Evolutionary conservation across 495 filamentous ascomycete species (phyloP), one percentile per base, ranked within the genome.

Genomic region (Penicillium paxilli): DNA sequence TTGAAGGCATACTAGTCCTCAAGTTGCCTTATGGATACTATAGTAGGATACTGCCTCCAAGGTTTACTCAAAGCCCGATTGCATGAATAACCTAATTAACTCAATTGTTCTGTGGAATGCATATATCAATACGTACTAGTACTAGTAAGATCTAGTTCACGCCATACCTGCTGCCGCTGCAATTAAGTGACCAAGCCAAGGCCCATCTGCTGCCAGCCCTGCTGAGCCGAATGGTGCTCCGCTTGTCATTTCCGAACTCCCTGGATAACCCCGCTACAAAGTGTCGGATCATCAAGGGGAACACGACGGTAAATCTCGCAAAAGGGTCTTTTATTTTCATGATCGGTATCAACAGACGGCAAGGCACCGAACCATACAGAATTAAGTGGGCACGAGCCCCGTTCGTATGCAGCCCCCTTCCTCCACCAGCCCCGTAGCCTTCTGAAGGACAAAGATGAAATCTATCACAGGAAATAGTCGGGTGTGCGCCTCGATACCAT

Each of bases 401-500:
- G 59, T 60, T 65, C 62, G 65, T 60, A 72, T 68, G 60, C 64
- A 66, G 41, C 52, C 57, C 49, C 54, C 59, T 62, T 58, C 52
- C 51, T 63, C 58, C 57, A 61, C 63, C 59, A 61, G 61, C 65
- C 68, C 62, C 60, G 60, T 47, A 68, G 65, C 65, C 64, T 61
- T 57, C 37, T 57, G 54, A 61, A 58, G 54, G 50, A 65, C 62
- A 60, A 57, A 62, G 47, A 59, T 59, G 54, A 61, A 62, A 59
- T 78, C 72, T 76, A 77, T 75, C 88, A 98, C 67, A 98, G 86
- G 88, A 98, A 98, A 79, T 98, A 98, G 69, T 98, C 93, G 22
- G 93, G 93, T 60, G 93, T 98, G 59, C 91, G 85, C 76, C 95
- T 87, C 58, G 94, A 97, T 62, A 98, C 94, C 95, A 98, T 98